phyloP scores from a whole-genome alignment of 2,329 filamentous ascomycete genomes.

The Diplodia scrobiculata region DNA sequence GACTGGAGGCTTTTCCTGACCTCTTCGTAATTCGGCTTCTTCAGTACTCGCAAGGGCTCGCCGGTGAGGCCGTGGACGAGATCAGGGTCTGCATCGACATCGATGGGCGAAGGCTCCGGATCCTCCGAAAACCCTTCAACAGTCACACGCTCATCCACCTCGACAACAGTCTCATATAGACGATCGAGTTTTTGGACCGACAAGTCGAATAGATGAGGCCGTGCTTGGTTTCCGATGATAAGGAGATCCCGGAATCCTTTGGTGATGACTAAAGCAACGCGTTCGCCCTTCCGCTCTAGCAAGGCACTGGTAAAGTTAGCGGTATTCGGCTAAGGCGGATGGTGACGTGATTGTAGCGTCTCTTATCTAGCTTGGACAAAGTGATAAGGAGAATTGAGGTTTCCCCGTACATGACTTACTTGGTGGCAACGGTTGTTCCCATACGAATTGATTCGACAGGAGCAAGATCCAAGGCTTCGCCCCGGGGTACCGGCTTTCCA shows the following conservation, averaged over 20 bases:
- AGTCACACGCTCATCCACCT: constrained; percentile 37
- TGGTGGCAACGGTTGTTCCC: constrained; percentile 76
- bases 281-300: constrained; percentile 32
- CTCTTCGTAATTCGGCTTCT: constrained; percentile 55
- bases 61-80: constrained; percentile 50
- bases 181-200: constrained; percentile 34
- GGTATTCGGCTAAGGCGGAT: neutral
- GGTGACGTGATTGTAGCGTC: neutral
- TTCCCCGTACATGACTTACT: constrained; percentile 43
- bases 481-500: constrained; percentile 32
- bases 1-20: constrained; percentile 35
- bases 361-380: neutral
- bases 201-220: constrained; percentile 37
- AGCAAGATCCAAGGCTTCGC: constrained; percentile 34
- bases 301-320: constrained; percentile 32
- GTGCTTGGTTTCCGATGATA: constrained; percentile 36
- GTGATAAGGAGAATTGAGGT: neutral
- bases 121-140: constrained; percentile 35
- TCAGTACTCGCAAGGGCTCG: constrained; percentile 40
- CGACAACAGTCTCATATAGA: constrained; percentile 34
- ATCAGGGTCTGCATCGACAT: constrained; percentile 28
- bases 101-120: constrained; percentile 28
- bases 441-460: constrained; percentile 35
- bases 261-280: constrained; percentile 34
- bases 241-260: constrained; percentile 65